Percentiles rank a stretch among this genome's conserved stretches.
These are phyloP conservation scores for Leptodermis oblonga DNA, from an alignment of 257 asterid species.

Conservation along the genomic window DNA sequence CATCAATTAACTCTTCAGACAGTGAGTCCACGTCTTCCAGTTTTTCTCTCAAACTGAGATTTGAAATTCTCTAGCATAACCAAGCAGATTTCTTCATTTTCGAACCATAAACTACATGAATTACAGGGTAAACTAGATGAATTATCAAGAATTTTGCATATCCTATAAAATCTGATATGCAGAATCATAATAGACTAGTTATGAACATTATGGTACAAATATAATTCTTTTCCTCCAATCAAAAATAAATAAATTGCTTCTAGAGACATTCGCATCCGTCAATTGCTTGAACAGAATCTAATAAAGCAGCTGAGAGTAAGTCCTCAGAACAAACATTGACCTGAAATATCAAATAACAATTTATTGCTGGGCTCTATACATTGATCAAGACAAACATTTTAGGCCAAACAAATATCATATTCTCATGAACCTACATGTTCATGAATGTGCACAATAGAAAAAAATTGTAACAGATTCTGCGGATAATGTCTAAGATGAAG, in stretches of 20 bases:
- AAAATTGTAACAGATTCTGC: neutral
- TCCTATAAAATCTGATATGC: no score
- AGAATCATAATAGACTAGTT: no score
- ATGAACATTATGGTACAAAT: neutral
- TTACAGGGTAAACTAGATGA: neutral
- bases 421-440: neutral
- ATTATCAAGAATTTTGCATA: neutral
- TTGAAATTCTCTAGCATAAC: conserved; percentile 53
- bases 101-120: neutral
- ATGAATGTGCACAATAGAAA: neutral
- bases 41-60: conserved; percentile 51
- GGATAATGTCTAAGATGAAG: neutral
- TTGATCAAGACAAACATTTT: neutral
- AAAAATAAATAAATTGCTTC: no score
- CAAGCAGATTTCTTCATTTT: neutral
- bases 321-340: no score
- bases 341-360: no score
- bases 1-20: no score
- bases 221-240: no score
- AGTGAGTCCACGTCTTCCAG: conserved; percentile 50
- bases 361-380: neutral
- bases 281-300: no score
- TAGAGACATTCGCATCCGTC: no score
- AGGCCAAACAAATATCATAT: neutral
- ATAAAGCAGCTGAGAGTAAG: no score